These are phyloP conservation scores for Yamadazyma paraphyllophila DNA, from an alignment of 805 yeast species.

Conservation along the genomic window DNA sequence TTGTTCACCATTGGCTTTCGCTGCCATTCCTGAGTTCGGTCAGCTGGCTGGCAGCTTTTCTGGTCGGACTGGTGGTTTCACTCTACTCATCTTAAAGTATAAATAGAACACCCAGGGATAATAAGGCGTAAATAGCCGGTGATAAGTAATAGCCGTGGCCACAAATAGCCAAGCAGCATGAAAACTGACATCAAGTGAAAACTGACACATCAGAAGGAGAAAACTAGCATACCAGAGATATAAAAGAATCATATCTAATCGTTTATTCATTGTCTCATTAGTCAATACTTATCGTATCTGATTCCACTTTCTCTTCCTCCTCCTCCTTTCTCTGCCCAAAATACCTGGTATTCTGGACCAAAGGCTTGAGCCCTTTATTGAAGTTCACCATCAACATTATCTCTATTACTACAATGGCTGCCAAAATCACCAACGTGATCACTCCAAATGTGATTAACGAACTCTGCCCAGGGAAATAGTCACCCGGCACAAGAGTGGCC, in stretches of 20 bases:
- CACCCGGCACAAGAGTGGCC: slow-evolving; percentile 27
- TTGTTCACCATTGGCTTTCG: no score
- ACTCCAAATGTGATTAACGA: slow-evolving; percentile 46
- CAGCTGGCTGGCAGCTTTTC: no score
- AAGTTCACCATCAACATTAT: slow-evolving; percentile 16
- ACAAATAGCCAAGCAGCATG: background rate
- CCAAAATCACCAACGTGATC: slow-evolving; percentile 38
- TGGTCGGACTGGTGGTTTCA: no score
- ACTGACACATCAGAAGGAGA: no score
- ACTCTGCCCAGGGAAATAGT: slow-evolving; percentile 44
- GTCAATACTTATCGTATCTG: slow-evolving; percentile 2
- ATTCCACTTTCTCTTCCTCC: background rate
- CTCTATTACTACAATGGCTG: slow-evolving; percentile 28
- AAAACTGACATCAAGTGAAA: background rate
- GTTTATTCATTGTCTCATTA: background rate
- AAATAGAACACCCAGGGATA: no score
- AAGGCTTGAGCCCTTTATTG: slow-evolving; percentile 20
- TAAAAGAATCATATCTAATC: no score
- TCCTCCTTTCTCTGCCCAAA: background rate
- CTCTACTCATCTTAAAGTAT: no score
- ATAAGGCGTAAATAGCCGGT: no score
- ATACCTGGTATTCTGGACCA: slow-evolving; percentile 9
- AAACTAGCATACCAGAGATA: no score
- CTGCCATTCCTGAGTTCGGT: no score
- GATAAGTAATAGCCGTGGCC: no score